Evolutionary conservation across 2,329 filamentous ascomycete genomes (phyloP), one percentile per base, ranked within the genome.

Genomic region (Davidsoniella australis): DNA sequence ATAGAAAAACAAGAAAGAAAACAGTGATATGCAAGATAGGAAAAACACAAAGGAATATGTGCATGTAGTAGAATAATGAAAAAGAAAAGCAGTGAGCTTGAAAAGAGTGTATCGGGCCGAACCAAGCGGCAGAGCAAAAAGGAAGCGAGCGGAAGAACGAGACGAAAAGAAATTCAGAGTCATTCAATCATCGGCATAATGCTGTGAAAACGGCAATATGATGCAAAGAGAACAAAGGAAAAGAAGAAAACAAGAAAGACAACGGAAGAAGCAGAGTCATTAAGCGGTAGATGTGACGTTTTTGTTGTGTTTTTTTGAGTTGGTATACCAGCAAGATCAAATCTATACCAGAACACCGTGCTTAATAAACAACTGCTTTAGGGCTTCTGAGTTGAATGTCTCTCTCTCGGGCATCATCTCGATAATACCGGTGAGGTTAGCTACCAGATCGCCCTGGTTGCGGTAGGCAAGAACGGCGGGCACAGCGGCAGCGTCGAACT

Each of bases 401-500:
- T 77, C 75, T 29, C 79, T 73, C 36, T 79, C 75, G 1, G 88
- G 86, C 44, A 95, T 82, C 71, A 91, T 83, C 60, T 87, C 78
- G 54, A 93, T 76, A 47, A 96, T 73, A 49, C 89, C 88, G 0
- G 91, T 85, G 47, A 96, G 69, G 58, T 88, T 93, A 55, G 85
- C 85, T 58, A 96, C 87, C 55, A 95, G 78, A 55, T 96, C 88
- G 48, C 87, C 88, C 60, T 81, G 77, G 58, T 81, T 85, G 52
- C 80, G 80, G 68, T 98, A 98, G 9, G 85, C 89, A 45, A 96
- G 70, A 37, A 96, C 70, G 3, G 91, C 86, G 0, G 91, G 91
- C 2, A 94, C 83, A 42, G 82, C 81, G 29, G 87, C 83, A 52
- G 83, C 78, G 62, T 95, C 86, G 70, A 96, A 94, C 62, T 96